Percentiles rank a stretch among this genome's conserved stretches.
phyloP scores from a whole-genome alignment of 495 filamentous ascomycete species.

The Penicillium coprophilum region DNA sequence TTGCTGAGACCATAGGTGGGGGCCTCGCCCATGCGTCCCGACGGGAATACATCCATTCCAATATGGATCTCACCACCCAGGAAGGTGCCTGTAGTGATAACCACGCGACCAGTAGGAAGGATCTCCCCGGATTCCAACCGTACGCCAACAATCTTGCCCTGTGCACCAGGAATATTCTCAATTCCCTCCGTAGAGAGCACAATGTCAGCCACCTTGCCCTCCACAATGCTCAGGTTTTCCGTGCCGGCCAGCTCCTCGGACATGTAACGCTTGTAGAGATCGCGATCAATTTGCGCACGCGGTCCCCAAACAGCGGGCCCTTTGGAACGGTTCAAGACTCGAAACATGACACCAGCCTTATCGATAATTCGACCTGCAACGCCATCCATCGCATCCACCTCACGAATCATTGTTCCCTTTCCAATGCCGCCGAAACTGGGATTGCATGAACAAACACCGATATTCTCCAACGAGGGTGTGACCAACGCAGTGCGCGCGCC shows the following conservation, averaged over 20 bases:
- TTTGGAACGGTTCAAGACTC: constrained; percentile 81
- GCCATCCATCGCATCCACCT: constrained; percentile 94
- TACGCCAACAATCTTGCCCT: constrained; percentile 80
- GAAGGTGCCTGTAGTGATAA: constrained; percentile 97
- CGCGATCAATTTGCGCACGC: constrained; percentile 91
- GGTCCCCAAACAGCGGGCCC: constrained; percentile 97
- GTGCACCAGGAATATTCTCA: constrained; percentile 48
- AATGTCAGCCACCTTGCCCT: constrained; percentile 91
- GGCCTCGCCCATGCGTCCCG: constrained; percentile 90
- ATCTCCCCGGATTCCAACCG: constrained; percentile 87
- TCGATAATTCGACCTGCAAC: constrained; percentile 87
- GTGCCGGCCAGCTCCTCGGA: constrained; percentile 78
- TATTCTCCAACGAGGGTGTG: constrained; percentile 81
- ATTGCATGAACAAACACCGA: constrained; percentile 97
- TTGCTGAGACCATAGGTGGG: constrained; percentile 93
- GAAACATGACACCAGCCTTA: constrained; percentile 91
- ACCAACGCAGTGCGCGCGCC: constrained; percentile 89
- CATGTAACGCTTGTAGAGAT: constrained; percentile 90
- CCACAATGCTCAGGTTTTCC: constrained; percentile 71
- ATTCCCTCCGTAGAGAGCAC: constrained; percentile 57
- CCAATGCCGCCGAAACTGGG: constrained; percentile 97
- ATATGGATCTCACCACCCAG: constrained; percentile 97
- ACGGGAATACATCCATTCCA: constrained; percentile 77
- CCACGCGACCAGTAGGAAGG: constrained; percentile 73
- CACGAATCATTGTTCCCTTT: constrained; percentile 95